Evolutionary conservation across 192 early-diverging fungal genomes (phyloP).

Genomic region (Coemansia biformis): DNA sequence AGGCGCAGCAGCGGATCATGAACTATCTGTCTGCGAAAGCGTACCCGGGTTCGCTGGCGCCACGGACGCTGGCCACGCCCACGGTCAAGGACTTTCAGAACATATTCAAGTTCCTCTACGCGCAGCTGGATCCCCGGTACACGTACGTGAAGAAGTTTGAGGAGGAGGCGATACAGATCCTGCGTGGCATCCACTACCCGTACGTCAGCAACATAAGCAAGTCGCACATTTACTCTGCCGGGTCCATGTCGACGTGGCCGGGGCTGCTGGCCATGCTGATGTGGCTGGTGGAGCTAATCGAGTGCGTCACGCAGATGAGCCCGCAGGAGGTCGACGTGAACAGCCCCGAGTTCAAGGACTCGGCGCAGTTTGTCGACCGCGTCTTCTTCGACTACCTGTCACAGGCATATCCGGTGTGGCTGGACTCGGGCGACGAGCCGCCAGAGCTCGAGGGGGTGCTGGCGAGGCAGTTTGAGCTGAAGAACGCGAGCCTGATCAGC

Average conservation of each 20-base stretch:
- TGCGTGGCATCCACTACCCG: slow-evolving; percentile 54
- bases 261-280: slow-evolving; percentile 61
- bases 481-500: slow-evolving; percentile 53
- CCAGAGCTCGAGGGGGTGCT: slow-evolving; percentile 55
- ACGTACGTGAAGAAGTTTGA: slow-evolving; percentile 61
- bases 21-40: slow-evolving; percentile 58
- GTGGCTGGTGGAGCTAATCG: slow-evolving; percentile 70
- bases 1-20: slow-evolving; percentile 58
- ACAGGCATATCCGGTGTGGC: slow-evolving; percentile 59
- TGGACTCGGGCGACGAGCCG: slow-evolving; percentile 62
- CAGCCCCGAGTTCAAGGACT: slow-evolving; percentile 38
- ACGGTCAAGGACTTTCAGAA: slow-evolving; percentile 64
- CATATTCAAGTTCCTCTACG: slow-evolving; percentile 72
- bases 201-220: slow-evolving; percentile 58
- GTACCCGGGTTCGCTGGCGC: slow-evolving; percentile 55
- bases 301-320: slow-evolving; percentile 57
- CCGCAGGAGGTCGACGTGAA: slow-evolving; percentile 20
- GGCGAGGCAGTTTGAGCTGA: slow-evolving; percentile 59
- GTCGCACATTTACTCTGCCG: slow-evolving; percentile 63
- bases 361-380: slow-evolving; percentile 56
- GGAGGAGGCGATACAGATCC: slow-evolving; percentile 60
- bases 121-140: slow-evolving; percentile 61
- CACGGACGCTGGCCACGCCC: slow-evolving; percentile 59
- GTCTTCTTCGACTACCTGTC: slow-evolving; percentile 69
- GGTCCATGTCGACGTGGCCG: slow-evolving; percentile 64